Conservation (phyloP, 1,284 basidiomycete genomes). For the Trametes polyzona region DNA sequence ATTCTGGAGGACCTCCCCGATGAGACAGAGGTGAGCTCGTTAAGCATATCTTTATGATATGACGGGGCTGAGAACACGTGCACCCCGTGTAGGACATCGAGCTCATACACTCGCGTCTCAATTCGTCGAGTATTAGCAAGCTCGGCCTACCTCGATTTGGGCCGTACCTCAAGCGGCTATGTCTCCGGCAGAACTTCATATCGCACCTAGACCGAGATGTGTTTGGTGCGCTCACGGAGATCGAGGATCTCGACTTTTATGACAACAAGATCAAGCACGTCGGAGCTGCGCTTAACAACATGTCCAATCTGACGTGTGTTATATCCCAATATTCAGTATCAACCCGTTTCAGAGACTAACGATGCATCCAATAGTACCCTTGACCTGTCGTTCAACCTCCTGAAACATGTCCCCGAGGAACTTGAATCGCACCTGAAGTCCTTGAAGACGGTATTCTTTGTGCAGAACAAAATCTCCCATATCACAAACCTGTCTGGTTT, state of each 20-base stretch:
- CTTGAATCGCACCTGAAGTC: slow-evolving; percentile 57
- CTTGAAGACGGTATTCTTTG: slow-evolving; percentile 86
- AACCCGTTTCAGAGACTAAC: neutral
- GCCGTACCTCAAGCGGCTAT: slow-evolving; percentile 72
- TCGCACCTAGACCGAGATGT: slow-evolving; percentile 70
- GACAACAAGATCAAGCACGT: slow-evolving; percentile 89
- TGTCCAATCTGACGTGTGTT: slow-evolving; percentile 72
- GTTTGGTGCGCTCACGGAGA: slow-evolving; percentile 64
- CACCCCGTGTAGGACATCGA: slow-evolving; percentile 75
- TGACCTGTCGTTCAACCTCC: slow-evolving; percentile 95
- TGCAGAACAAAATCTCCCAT: slow-evolving; percentile 92
- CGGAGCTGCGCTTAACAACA: slow-evolving; percentile 66
- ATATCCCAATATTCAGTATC: neutral
- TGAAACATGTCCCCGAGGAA: slow-evolving; percentile 71
- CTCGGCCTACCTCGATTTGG: slow-evolving; percentile 77
- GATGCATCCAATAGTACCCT: slow-evolving; percentile 58
- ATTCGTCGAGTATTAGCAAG: slow-evolving; percentile 52
- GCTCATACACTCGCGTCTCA: slow-evolving; percentile 83
- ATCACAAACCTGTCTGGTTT: slow-evolving; percentile 70
- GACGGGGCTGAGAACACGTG: neutral
- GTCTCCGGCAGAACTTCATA: slow-evolving; percentile 90
- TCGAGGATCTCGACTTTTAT: slow-evolving; percentile 94
- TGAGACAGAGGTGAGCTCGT: slow-evolving; percentile 71
- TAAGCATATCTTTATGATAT: neutral
- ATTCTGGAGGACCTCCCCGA: slow-evolving; percentile 57